Evolutionary conservation across 441 rosid genomes (phyloP), one percentile per base, ranked within the genome.

Genomic region (Capsella rubella): DNA sequence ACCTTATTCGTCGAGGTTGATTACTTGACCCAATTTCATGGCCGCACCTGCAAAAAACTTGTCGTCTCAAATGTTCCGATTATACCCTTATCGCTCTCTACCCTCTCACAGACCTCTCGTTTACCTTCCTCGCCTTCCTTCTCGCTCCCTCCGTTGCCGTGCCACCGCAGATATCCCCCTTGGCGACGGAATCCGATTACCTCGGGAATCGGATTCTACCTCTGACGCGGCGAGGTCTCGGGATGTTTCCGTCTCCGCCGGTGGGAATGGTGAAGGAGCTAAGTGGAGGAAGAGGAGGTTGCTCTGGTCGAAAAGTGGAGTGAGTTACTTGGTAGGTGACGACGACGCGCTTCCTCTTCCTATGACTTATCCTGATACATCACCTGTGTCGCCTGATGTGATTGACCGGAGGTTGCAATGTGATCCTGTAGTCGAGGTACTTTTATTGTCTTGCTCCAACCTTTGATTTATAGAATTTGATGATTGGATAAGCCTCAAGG

Each of bases 321-420:
- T 87, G 85, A 91, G 95, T 81, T 93, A 89, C 79, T 82, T 91
- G 90, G 70, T 83, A 25, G 87, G 84, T 52, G 80, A 88, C 68
- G 76, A 49, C 37, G 99, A 94, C 32, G 86, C 89, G 56, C 97
- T 95, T 65, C 99, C 97, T 66, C 95, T 95, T 3, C 99, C 99
- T 47, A 92, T 94, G 97, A 86, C 95, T 82, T 86, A 87, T 74
- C 97, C 99, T 0, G 78, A 94, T 76, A 70, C 95, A 25, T 83
- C 89, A 34, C 97, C 99, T 5, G 97, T 89, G 18, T 15, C 91
- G 10, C 85, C 88, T 1, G 94, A 85, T 60, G 97, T 81, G 78
- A 84, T 94, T 51, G 97, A 94, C 40, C 79, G 79, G 78, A 83
- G 99, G 18, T 78, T 94, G 18, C 77, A 82, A 34, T 92, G 99